Evolutionary conservation across 108 stramenopile genomes (phyloP), one percentile per base, ranked within the genome.

Genomic region (Cylindrotheca fusiformis): DNA sequence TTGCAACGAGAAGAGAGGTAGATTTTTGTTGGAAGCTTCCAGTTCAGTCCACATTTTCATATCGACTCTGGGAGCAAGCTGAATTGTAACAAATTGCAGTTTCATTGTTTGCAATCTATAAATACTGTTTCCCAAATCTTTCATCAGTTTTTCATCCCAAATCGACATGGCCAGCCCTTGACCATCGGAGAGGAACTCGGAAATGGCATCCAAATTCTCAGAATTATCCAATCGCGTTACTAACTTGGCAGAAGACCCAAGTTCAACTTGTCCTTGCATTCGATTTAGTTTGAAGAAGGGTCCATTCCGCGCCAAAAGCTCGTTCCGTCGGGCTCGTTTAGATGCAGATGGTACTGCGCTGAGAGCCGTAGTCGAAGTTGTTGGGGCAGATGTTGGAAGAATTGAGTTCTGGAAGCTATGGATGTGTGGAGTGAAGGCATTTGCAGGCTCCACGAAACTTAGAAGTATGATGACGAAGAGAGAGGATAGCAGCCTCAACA

Each of bases 11-110:
- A 91, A 88, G 14, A 77, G 41, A 2, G 80, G 80, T 18, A 32
- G 57, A 19, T 60, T 52, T 23, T 41, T 46, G 25, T 57, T 57
- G 14, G 31, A 25, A 4, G 55, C 54, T 8, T 49, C 51, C 18
- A 36, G 52, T 14, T 70, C 33, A 2, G 85, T 85, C 77, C 78
- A 86, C 87, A 91, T 88, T 31, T 82, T 49, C 4, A 88, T 63
- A 71, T 88, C 87, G 4, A 91, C 90, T 26, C 70, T 74, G 4
- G 90, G 90, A 12, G 80, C 60, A 21, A 88, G 70, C 53, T 84
- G 74, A 19, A 91, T 74, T 2, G 90, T 88, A 14, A 91, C 83
- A 62, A 91, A 91, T 79, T 86, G 83, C 26, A 91, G 59, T 27
- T 72, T 82, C 90, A 91, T 91, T 26, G 83, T 54, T 61, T 84